A percentile compares a stretch with the other conserved stretches of the same genome.
These are phyloP conservation scores for Monosporozyma aquatica DNA, from an alignment of 805 yeast genomes.

Conservation along the genomic window DNA sequence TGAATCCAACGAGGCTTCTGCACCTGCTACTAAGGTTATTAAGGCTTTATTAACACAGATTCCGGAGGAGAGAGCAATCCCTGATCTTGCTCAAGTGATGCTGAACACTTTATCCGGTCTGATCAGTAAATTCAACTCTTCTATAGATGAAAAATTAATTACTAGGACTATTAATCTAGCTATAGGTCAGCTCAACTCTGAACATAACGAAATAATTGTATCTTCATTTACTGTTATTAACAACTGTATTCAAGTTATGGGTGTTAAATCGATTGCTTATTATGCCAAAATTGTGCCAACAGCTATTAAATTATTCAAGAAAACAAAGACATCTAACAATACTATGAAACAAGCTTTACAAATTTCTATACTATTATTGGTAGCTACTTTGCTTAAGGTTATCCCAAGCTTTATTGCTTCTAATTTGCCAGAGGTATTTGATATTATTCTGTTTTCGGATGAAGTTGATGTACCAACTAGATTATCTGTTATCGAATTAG, in stretches of 20 bases:
- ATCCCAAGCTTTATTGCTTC: slow-evolving; percentile 80
- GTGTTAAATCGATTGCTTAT: slow-evolving; percentile 76
- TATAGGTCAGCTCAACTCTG: slow-evolving; percentile 42
- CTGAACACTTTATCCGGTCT: slow-evolving; percentile 58
- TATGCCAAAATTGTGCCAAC: slow-evolving; percentile 82
- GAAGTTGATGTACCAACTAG: slow-evolving; percentile 52
- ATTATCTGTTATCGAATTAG: slow-evolving; percentile 49
- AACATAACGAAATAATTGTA: slow-evolving; percentile 48
- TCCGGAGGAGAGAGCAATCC: slow-evolving; percentile 25
- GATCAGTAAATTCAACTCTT: slow-evolving; percentile 51
- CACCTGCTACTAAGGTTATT: slow-evolving; percentile 44
- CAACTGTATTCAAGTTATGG: slow-evolving; percentile 60
- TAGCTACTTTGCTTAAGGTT: slow-evolving; percentile 67
- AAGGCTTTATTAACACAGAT: slow-evolving; percentile 40
- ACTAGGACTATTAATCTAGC: slow-evolving; percentile 42
- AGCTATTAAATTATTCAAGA: slow-evolving; percentile 50
- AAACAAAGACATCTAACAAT: slow-evolving; percentile 15
- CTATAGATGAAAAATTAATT: slow-evolving; percentile 40
- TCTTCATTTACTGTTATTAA: slow-evolving; percentile 68
- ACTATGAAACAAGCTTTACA: slow-evolving; percentile 39
- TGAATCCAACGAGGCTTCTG: slow-evolving; percentile 47
- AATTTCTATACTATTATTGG: slow-evolving; percentile 58
- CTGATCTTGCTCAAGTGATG: slow-evolving; percentile 52
- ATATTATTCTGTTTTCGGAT: slow-evolving; percentile 47
- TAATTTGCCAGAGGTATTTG: slow-evolving; percentile 53